Conservation (phyloP, 768 basidiomycete genomes). For the Phlebiopsis flavidoalba region DNA sequence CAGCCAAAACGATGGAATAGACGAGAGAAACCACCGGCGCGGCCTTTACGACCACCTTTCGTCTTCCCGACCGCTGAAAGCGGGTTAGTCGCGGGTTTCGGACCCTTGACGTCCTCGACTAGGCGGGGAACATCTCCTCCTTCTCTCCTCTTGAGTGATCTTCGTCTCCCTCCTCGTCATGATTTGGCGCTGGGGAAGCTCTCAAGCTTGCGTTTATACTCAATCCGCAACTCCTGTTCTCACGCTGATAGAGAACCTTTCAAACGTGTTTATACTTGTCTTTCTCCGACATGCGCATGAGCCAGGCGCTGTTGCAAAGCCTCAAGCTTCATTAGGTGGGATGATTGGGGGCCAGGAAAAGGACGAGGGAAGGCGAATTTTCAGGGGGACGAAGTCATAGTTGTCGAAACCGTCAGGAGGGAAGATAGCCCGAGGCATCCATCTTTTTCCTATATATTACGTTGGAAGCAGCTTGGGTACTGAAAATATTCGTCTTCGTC, state of each 20-base stretch:
- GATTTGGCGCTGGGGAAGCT: conserved; percentile 35
- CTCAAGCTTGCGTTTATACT: conserved; percentile 52
- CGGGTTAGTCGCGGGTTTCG: conserved; percentile 42
- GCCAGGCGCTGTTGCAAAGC: conserved; percentile 75
- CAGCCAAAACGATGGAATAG: conserved; percentile 62
- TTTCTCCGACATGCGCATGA: conserved; percentile 83
- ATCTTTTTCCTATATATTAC: conserved; percentile 55
- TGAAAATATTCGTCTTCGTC: conserved; percentile 66
- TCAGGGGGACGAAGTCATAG: conserved; percentile 55
- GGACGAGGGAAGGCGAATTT: conserved; percentile 51
- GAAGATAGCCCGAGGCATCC: conserved; percentile 44
- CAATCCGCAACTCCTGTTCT: conserved; percentile 80
- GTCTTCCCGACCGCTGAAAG: conserved; percentile 55
- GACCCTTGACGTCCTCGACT: conserved; percentile 17
- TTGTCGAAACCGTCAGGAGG: conserved; percentile 40
- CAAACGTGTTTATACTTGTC: conserved; percentile 79
- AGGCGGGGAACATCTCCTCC: conserved; percentile 17
- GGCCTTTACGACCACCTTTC: conserved; percentile 40
- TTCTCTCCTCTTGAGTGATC: conserved; percentile 42
- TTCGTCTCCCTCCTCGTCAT: conserved; percentile 33
- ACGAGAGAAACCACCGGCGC: conserved; percentile 54
- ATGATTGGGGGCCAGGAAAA: conserved; percentile 68
- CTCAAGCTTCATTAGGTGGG: conserved; percentile 79
- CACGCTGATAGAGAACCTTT: conserved; percentile 73
- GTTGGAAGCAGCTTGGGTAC: conserved; percentile 58